Conservation (phyloP, 1,139 yeast species). For the Hansenula anomala region DNA sequence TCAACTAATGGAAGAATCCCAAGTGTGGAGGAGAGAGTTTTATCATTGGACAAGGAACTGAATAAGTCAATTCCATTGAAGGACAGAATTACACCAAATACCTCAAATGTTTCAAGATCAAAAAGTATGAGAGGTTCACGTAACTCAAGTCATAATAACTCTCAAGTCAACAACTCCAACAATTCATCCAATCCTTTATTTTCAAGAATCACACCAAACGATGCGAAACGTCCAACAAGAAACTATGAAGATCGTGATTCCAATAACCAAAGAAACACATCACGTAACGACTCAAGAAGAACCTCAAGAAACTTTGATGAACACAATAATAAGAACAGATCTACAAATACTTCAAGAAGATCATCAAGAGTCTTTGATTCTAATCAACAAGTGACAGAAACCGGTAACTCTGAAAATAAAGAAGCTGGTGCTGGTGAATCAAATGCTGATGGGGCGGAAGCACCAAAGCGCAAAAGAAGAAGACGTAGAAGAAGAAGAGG, state of each 20-base stretch:
- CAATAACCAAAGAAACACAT: neutral
- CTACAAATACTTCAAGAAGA: neutral
- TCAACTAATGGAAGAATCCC: neutral
- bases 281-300: conserved; percentile 2
- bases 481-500: conserved; percentile 15
- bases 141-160: no score
- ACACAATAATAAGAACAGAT: neutral
- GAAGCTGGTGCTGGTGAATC: no score
- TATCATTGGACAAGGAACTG: conserved; percentile 16
- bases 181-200: neutral
- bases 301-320: conserved; percentile 5
- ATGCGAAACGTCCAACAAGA: neutral
- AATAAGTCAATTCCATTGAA: conserved; percentile 19
- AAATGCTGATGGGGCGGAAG: neutral
- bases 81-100: conserved; percentile 12
- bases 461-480: conserved; percentile 13
- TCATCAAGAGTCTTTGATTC: conserved; percentile 1
- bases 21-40: conserved; percentile 15
- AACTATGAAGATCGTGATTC: neutral
- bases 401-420: no score
- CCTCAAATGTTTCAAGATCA: conserved; percentile 4
- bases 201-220: neutral
- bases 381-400: no score
- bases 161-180: no score
- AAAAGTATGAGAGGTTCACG: conserved; percentile 4